Evolutionary conservation across 345 rosid species (phyloP).

Genomic region (Ceriops zippeliana): DNA sequence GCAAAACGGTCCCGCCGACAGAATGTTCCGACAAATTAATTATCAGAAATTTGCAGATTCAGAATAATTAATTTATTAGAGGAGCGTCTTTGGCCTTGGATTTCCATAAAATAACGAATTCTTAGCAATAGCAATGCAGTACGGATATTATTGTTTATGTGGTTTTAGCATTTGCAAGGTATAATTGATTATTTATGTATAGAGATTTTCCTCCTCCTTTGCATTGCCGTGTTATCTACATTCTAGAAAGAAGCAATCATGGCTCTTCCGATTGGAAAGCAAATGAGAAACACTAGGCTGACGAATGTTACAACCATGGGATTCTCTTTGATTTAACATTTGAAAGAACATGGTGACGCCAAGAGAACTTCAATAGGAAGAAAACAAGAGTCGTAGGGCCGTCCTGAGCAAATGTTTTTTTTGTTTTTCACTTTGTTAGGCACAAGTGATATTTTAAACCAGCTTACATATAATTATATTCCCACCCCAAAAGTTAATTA

Average conservation of each 20-base stretch:
- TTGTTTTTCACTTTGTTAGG: no score
- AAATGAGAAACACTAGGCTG: neutral
- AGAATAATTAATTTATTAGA: no score
- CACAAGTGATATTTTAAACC: no score
- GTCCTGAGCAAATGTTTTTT: no score
- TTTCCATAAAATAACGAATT: no score
- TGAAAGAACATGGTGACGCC: slow-evolving; percentile 8
- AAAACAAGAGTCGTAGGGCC: neutral
- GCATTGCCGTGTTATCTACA: neutral
- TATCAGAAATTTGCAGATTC: neutral
- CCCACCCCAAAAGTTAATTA: no score
- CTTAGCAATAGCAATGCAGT: neutral
- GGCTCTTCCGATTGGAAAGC: neutral
- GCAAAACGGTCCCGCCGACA: slow-evolving; percentile 5
- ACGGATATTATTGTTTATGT: neutral
- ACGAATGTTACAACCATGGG: neutral
- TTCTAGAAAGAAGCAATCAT: neutral
- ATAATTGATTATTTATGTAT: neutral
- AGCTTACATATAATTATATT: no score
- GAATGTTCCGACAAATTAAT: neutral
- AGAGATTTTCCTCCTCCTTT: neutral
- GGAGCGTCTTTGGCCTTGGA: no score
- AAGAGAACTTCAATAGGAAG: neutral
- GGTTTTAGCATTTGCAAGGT: neutral
- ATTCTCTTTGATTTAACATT: slow-evolving; percentile 7